Base-by-base conservation (phyloP, 1,139 yeast genomes). In the Torulaspora pretoriensis region DNA sequence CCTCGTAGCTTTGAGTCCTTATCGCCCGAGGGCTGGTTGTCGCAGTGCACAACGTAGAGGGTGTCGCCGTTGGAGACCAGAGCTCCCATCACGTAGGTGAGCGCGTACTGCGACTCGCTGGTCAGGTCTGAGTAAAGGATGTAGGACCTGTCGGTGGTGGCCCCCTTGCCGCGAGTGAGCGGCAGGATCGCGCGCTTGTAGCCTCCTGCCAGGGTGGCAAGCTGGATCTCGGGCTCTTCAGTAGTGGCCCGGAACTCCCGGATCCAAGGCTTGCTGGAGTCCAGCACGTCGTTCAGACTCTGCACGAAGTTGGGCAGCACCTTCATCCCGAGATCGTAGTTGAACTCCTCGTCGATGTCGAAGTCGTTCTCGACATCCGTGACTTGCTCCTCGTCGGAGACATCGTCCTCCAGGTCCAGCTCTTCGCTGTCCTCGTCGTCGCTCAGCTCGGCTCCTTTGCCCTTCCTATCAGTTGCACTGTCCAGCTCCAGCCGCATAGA, bases 31-130 rank as follows among this genome's bases (percentile, higher is more conserved):
- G 37, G 36, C 35, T 46, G 48, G 31, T 52, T 48, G 40, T 59
- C 77, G 19, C 87, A 90, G 61, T 86, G 84, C 13, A 89, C 79
- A 22, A 88, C 77, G 60, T 86, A 87, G 42, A 90, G 67, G 1
- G 89, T 89, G 47, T 89, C 85, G 0, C 94, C 94, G 58, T 87
- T 94, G 23, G 83, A 84, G 42, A 89, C 72, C 1, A 89, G 85
- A 0, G 96, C 81, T 1, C 97, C 97, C 54, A 90, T 74, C 38
- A 90, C 79, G 88, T 96, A 90, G 58, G 88, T 95, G 35, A 90
- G 72, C 0, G 97, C 95, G 64, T 85, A 87, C 29, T 77, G 74
- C 3, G 96, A 83, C 58, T 88, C 97, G 1, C 90, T 88, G 1
- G 92, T 83, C 56, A 86, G 76, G 61, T 87, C 96, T 69, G 85